Evolutionary conservation across 345 rosid genomes (phyloP).

Genomic region (Salix brachista): DNA sequence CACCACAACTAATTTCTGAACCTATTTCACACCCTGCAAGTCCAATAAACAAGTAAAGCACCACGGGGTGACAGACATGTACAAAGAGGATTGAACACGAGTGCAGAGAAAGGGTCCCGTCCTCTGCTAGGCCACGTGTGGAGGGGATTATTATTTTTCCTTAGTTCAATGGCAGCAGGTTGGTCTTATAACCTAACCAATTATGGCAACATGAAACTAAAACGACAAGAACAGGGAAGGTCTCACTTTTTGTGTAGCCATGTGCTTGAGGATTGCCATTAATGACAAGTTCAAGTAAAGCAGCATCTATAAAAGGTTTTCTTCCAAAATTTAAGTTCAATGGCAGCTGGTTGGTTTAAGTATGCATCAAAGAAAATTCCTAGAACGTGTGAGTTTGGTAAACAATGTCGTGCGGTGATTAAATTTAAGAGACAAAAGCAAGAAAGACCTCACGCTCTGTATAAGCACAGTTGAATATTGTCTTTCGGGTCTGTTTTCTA

Average conservation of each 20-base stretch:
- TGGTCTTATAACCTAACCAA: not conserved
- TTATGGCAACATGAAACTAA: not conserved
- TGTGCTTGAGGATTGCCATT: not conserved
- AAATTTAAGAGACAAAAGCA: not conserved
- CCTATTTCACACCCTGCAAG: too few relatives aligned
- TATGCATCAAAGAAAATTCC: not conserved
- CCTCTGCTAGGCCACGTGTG: not conserved
- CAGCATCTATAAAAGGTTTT: not conserved
- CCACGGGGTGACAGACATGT: too few relatives aligned
- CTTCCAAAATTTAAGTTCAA: not conserved
- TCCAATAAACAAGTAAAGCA: rapidly evolving
- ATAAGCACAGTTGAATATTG: not conserved
- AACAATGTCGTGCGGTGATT: not conserved
- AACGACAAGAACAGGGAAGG: not conserved
- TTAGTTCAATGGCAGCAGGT: not conserved
- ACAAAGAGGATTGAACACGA: too few relatives aligned
- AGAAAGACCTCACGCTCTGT: not conserved
- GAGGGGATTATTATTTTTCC: not conserved
- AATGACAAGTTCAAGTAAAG: not conserved
- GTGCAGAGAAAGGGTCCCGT: too few relatives aligned
- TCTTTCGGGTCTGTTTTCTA: not conserved
- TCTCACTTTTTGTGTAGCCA: not conserved
- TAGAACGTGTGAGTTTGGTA: not conserved
- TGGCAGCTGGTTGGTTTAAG: not conserved
- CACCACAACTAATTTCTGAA: too few relatives aligned